Evolutionary conservation across 805 yeast genomes (phyloP).

Genomic region (Lipomyces yamanashiensis): DNA sequence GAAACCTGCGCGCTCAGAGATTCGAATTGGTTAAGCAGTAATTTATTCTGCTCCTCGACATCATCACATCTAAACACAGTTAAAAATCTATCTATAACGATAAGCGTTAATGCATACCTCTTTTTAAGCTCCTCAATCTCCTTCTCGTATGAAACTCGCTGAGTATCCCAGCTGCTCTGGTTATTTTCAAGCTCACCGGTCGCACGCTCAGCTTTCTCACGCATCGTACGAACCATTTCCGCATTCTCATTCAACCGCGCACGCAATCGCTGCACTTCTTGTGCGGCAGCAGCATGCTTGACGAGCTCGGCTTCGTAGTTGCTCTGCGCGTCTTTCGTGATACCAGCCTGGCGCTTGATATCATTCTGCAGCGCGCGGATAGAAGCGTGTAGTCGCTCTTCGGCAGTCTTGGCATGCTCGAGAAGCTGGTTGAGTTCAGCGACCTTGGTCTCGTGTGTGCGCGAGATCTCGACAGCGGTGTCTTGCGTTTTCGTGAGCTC

Average conservation of each 20-base stretch:
- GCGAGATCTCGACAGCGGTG: slow-evolving; percentile 20
- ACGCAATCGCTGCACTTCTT: slow-evolving; percentile 50
- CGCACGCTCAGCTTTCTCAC: slow-evolving; percentile 44
- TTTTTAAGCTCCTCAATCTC: slow-evolving; percentile 53
- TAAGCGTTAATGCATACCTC: slow-evolving; percentile 41
- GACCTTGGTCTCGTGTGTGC: slow-evolving; percentile 41
- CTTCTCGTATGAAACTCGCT: slow-evolving; percentile 51
- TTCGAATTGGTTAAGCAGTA: slow-evolving; percentile 72
- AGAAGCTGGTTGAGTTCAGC: slow-evolving; percentile 37
- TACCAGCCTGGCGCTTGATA: slow-evolving; percentile 51
- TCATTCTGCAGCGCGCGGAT: slow-evolving; percentile 45
- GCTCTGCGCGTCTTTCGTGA: slow-evolving; percentile 56
- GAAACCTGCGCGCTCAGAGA: slow-evolving; percentile 38
- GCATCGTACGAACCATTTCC: slow-evolving; percentile 40
- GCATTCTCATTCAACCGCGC: slow-evolving; percentile 44
- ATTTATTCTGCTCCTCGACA: slow-evolving; percentile 66
- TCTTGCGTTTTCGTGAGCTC: slow-evolving; percentile 41
- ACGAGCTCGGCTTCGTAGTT: slow-evolving; percentile 62
- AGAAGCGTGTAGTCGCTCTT: slow-evolving; percentile 44
- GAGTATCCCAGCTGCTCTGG: slow-evolving; percentile 54
- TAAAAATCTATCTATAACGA: neutral
- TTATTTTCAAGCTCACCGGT: slow-evolving; percentile 46
- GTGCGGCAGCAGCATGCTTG: slow-evolving; percentile 58
- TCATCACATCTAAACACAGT: slow-evolving; percentile 50
- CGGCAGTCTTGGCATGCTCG: slow-evolving; percentile 40